phyloP scores from a whole-genome alignment of 208 protist genomes.

The Herpetomonas samuelpessoai region DNA sequence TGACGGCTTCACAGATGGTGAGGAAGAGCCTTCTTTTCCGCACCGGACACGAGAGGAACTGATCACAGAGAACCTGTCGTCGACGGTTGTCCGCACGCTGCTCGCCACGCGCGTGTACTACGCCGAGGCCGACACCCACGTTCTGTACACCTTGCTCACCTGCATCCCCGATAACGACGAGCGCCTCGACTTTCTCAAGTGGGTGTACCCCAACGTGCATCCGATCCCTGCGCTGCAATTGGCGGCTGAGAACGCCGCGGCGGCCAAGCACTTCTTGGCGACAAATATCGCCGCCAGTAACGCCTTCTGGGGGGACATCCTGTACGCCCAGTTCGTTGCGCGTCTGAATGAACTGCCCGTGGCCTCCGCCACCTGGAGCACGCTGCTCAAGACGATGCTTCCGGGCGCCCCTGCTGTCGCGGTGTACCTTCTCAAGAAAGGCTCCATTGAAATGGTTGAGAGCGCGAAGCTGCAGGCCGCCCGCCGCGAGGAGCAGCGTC shows the following conservation, averaged over 20 bases:
- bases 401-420: constrained; percentile 61
- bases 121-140: constrained; percentile 46
- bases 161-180: constrained; percentile 34
- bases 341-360: constrained; percentile 46
- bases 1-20: neutral
- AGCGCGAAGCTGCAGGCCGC: constrained; percentile 6
- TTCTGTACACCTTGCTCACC: constrained; percentile 40
- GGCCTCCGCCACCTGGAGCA: constrained; percentile 50
- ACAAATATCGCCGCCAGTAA: constrained; percentile 44
- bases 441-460: constrained; percentile 10
- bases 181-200: constrained; percentile 42
- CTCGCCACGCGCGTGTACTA: constrained; percentile 74
- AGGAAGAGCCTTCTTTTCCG: neutral
- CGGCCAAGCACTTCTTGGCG: constrained; percentile 40
- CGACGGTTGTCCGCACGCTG: constrained; percentile 27
- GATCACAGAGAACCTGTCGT: constrained; percentile 13
- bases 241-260: constrained; percentile 43
- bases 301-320: constrained; percentile 79
- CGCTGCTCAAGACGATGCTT: constrained; percentile 59
- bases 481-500: constrained; percentile 1
- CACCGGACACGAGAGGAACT: neutral
- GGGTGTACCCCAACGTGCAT: constrained; percentile 76
- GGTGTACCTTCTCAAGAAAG: constrained; percentile 60
- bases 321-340: constrained; percentile 67
- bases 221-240: constrained; percentile 65